Base-by-base conservation (phyloP, 495 filamentous ascomycete genomes). In the Penicillium verhagenii region DNA sequence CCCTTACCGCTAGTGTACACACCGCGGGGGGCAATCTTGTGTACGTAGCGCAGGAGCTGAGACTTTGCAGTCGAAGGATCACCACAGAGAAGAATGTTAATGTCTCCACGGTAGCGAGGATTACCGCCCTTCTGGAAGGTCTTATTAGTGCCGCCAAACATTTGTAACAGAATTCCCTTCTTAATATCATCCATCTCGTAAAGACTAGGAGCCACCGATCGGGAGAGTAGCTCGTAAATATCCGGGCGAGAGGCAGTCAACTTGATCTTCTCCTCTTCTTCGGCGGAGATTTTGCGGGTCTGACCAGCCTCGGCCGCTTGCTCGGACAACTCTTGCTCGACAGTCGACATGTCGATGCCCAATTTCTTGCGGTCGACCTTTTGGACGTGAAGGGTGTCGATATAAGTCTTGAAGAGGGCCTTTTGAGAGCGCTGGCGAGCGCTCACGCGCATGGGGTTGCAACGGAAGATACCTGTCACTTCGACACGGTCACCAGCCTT, bases 101-200 rank as follows among this genome's bases (percentile, higher is more conserved):
- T 97, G 69, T 98, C 94, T 43, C 94, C 94, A 71, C 94, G 84
- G 67, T 98, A 98, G 55, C 87, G 91, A 9, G 94, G 94, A 63
- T 88, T 95, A 52, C 92, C 94, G 44, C 94, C 94, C 70, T 96
- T 96, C 60, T 97, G 87, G 69, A 98, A 98, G 0, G 88, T 86
- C 72, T 98, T 98, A 75, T 98, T 98, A n/a, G 94, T 97, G 23
- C 94, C 94, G 14, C 94, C 95, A 65, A 98, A 98, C 43, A 98
- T 79, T 63, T 98, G 94, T 3, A 98, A 84, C 10, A 98, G 77
- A 52, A 98, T 96, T 24, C 94, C 94, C 70, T 98, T 98, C 81
- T 97, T 97, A 31, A 97, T 90, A 67, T 99, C 94, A 54, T 97
- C 95, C 89, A 94, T 91, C 68, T 99, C 94, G 74, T 95, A 97